Evolutionary conservation across 805 yeast genomes (phyloP).

Genomic region (Monosporozyma aquatica): DNA sequence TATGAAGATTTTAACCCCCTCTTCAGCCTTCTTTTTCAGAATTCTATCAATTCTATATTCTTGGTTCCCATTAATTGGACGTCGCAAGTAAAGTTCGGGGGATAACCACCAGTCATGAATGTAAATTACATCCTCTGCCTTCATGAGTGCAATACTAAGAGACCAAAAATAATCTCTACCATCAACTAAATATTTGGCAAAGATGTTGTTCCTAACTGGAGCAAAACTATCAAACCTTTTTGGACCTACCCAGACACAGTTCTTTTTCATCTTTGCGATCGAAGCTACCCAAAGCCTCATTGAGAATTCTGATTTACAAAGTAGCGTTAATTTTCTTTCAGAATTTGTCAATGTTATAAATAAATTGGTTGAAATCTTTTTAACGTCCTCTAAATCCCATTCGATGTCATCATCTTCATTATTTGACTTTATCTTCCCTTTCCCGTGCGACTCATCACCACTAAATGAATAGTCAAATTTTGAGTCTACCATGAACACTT

Average conservation of each 20-base stretch:
- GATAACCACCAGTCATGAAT: constrained; percentile 99
- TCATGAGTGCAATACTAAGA: constrained; percentile 78
- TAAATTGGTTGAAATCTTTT: constrained; percentile 43
- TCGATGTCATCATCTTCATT: constrained; percentile 15
- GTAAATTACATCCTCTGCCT: constrained; percentile 88
- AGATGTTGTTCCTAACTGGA: constrained; percentile 75
- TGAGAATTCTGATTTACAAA: constrained; percentile 57
- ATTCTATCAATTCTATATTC: constrained; percentile 86
- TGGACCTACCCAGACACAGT: constrained; percentile 60
- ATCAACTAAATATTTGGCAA: constrained; percentile 96
- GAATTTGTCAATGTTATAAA: constrained; percentile 56
- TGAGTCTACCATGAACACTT: constrained; percentile 82
- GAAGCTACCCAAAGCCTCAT: constrained; percentile 70
- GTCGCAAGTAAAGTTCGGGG: constrained; percentile 84
- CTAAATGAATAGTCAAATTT: constrained; percentile 51
- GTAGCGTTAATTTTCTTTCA: constrained; percentile 68
- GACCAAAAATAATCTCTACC: constrained; percentile 97
- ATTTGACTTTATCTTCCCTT: constrained; percentile 17
- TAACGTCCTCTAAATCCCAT: constrained; percentile 21
- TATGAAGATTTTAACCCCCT: constrained; percentile 89
- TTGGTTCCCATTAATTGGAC: constrained; percentile 94
- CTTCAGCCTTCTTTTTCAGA: constrained; percentile 79
- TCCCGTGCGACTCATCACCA: constrained; percentile 18
- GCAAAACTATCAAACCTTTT: constrained; percentile 88
- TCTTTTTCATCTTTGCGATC: constrained; percentile 55